Conservation (phyloP, 495 filamentous ascomycete genomes). For the Penicillium parvum region DNA sequence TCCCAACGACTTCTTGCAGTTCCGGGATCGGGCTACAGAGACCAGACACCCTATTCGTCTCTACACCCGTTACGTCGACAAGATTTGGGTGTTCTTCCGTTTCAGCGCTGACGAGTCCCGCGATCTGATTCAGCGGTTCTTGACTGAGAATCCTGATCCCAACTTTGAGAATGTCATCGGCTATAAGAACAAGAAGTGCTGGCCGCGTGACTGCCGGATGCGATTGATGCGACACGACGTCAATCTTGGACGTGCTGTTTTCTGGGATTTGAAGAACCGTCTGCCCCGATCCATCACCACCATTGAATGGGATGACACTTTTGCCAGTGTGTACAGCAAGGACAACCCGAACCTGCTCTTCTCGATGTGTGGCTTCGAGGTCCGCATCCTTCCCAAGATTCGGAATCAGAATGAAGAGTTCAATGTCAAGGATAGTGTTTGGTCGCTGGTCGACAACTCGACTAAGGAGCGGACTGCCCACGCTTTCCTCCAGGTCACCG, state of each 20-base stretch:
- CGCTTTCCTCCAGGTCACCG: slow-evolving; percentile 96
- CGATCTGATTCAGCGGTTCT: slow-evolving; percentile 94
- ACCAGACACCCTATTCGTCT: slow-evolving; percentile 90
- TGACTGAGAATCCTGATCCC: slow-evolving; percentile 97
- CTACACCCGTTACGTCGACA: slow-evolving; percentile 96
- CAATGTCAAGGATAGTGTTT: slow-evolving; percentile 94
- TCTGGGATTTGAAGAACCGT: slow-evolving; percentile 99
- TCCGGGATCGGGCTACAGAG: slow-evolving; percentile 85
- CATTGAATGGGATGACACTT: slow-evolving; percentile 99
- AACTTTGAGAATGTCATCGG: slow-evolving; percentile 99
- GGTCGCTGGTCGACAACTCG: slow-evolving; percentile 93
- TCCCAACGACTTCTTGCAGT: slow-evolving; percentile 98
- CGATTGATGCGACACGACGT: slow-evolving; percentile 98
- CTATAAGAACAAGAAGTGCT: slow-evolving; percentile 99
- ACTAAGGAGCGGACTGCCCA: slow-evolving; percentile 97
- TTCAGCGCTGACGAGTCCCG: slow-evolving; percentile 92
- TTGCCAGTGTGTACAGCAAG: slow-evolving; percentile 96
- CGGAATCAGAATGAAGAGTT: slow-evolving; percentile 96
- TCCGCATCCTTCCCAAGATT: slow-evolving; percentile 93
- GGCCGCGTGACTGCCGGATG: slow-evolving; percentile 97
- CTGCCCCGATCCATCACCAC: slow-evolving; percentile 92
- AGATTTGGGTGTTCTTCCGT: slow-evolving; percentile 96
- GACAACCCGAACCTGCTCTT: slow-evolving; percentile 98
- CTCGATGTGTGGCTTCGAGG: slow-evolving; percentile 98
- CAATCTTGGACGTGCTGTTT: slow-evolving; percentile 94